phyloP scores from a whole-genome alignment of 345 rosid species.

The Eucalyptus curtisii region DNA sequence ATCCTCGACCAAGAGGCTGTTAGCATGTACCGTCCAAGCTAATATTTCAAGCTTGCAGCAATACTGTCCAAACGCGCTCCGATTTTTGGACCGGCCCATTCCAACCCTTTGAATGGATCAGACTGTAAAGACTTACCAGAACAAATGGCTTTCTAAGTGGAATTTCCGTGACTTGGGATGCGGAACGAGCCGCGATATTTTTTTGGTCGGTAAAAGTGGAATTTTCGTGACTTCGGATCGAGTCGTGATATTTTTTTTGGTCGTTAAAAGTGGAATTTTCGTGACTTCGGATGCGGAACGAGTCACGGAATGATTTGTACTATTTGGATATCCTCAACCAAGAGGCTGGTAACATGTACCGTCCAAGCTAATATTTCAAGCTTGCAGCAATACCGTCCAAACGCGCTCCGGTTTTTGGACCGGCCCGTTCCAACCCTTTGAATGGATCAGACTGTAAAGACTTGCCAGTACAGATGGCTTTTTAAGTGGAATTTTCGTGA shows the following conservation, averaged over 20 bases:
- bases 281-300: no score
- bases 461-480: neutral
- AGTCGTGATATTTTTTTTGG: no score
- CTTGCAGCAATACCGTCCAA: neutral
- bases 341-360: neutral
- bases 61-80: neutral
- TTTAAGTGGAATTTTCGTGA: neutral
- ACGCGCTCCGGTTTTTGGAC: neutral
- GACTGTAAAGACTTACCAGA: neutral
- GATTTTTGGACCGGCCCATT: neutral
- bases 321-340: neutral
- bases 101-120: neutral
- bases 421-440: neutral
- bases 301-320: no score
- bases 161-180: neutral
- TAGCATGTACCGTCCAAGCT: neutral
- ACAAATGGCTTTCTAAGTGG: neutral
- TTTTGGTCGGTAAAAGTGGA: no score
- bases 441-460: neutral
- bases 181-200: neutral
- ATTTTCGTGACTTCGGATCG: no score
- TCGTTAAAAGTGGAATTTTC: no score
- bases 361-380: neutral
- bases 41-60: neutral
- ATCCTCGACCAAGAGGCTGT: neutral